A percentile compares a stretch with the other conserved stretches of the same genome.
Evolutionary conservation across 164 flowering plant species (phyloP).

Genomic region (Piper longum): DNA sequence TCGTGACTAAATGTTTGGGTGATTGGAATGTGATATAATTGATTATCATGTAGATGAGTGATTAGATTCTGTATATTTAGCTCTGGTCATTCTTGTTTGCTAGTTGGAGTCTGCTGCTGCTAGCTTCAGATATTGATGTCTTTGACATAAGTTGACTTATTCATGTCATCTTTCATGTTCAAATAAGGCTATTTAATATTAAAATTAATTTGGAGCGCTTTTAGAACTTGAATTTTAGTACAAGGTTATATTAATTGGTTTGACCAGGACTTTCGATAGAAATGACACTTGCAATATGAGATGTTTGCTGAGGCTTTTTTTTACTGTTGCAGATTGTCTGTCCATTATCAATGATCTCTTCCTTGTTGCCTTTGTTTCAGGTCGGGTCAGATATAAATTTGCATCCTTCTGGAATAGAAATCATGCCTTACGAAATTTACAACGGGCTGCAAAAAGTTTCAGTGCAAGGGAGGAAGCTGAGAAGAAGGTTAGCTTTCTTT

Average conservation of each 20-base stretch:
- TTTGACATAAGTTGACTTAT: no score
- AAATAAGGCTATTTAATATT: background rate
- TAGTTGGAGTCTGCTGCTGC: no score
- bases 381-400: slow-evolving; percentile 94
- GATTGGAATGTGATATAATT: no score
- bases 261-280: background rate
- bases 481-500: slow-evolving; percentile 51
- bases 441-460: slow-evolving; percentile 63
- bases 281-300: background rate
- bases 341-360: no score
- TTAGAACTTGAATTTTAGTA: background rate
- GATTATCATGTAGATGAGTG: no score
- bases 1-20: no score
- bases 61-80: no score
- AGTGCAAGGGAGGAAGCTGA: slow-evolving; percentile 68
- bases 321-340: no score
- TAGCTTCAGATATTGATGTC: no score
- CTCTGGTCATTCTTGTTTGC: no score
- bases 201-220: no score
- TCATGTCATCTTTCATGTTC: background rate
- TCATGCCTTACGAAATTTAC: slow-evolving; percentile 69
- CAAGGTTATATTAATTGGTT: background rate
- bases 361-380: slow-evolving; percentile 24
- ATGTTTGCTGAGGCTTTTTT: background rate
- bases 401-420: slow-evolving; percentile 99